Conservation (phyloP, 176 grass and related monocot species). For the Oryza punctata region DNA sequence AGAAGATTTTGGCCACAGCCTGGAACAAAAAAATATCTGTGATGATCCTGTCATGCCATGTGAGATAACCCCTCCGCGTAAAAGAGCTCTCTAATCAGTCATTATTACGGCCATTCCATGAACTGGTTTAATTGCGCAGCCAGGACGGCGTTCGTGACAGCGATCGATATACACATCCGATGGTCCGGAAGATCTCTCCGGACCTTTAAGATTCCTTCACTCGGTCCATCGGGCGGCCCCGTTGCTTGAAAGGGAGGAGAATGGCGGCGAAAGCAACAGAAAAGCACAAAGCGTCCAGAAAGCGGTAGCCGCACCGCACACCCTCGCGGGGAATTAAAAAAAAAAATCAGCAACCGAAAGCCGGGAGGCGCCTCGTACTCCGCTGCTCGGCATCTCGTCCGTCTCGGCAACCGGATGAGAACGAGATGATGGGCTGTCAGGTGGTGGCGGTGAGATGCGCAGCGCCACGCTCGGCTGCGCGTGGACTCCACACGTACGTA, state of each 20-base stretch:
- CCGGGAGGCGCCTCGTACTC: no score
- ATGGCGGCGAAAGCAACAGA: slow-evolving; percentile 4
- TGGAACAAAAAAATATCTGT: slow-evolving; percentile 3
- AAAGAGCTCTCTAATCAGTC: no score
- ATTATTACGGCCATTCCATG: neutral
- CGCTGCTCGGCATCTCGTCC: neutral
- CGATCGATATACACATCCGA: neutral
- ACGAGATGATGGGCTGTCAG: no score
- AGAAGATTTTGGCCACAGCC: slow-evolving; percentile 5
- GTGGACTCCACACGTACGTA: neutral
- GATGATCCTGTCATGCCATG: neutral
- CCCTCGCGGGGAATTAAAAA: no score
- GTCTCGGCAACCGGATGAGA: neutral
- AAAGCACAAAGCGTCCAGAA: neutral
- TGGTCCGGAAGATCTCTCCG: slow-evolving; percentile 9
- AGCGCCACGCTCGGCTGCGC: neutral
- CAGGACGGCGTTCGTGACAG: slow-evolving; percentile 13
- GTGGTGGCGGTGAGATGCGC: neutral
- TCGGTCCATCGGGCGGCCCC: neutral
- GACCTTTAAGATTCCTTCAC: neutral
- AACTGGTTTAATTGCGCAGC: neutral
- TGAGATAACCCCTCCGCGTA: neutral
- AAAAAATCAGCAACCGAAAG: slow-evolving; percentile 1
- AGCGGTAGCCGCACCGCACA: neutral
- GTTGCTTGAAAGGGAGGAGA: slow-evolving; percentile 38